Evolutionary conservation across 202 grass and related monocot species (phyloP).

Genomic region (Carex arenaria): DNA sequence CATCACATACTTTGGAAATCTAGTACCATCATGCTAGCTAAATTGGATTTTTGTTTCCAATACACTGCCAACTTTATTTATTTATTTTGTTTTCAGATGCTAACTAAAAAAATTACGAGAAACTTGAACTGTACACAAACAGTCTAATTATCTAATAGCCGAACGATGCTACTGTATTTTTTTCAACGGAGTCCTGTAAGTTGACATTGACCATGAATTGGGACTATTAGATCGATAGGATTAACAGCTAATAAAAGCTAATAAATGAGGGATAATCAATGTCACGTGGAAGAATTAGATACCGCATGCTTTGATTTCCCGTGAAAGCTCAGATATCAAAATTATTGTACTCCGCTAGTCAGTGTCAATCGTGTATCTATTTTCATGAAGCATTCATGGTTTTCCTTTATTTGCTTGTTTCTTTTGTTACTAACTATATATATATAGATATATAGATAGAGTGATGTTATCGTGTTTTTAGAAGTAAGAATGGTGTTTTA

Average conservation of each 20-base stretch:
- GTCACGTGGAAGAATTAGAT: slow-evolving; percentile 13
- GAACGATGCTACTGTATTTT: neutral
- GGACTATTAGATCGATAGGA: neutral
- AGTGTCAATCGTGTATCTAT: neutral
- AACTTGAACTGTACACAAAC: neutral
- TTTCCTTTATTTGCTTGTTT: neutral
- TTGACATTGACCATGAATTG: slow-evolving; percentile 1
- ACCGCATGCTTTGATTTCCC: neutral
- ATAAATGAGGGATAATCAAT: slow-evolving; percentile 12
- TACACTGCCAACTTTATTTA: no score
- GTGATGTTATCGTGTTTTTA: no score
- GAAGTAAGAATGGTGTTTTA: no score
- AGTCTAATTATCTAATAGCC: neutral
- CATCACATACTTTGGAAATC: no score
- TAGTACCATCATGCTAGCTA: no score
- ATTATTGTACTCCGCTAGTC: neutral
- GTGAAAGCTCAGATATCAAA: neutral
- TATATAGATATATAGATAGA: no score
- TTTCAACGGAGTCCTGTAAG: neutral
- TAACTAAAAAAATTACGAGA: no score
- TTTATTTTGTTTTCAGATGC: no score
- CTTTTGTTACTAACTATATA: neutral
- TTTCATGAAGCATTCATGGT: neutral
- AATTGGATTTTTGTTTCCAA: no score
- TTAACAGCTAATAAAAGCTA: slow-evolving; percentile 23